phyloP scores from a whole-genome alignment of 345 rosid genomes.

The Murraya paniculata region DNA sequence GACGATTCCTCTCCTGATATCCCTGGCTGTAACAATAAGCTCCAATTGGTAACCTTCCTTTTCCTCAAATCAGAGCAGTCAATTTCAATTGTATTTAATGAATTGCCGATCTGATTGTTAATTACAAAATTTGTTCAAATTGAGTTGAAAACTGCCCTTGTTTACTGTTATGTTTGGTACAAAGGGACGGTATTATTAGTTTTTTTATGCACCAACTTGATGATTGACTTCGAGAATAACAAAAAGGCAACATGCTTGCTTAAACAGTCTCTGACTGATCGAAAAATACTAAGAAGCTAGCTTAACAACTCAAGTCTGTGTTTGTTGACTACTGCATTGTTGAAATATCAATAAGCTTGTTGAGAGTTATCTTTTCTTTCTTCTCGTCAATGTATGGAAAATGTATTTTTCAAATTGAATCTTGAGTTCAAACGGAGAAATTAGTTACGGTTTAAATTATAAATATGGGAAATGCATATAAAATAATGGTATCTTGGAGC shows the following conservation, averaged over 20 bases:
- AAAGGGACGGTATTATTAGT: neutral
- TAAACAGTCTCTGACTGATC: neutral
- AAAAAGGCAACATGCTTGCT: neutral
- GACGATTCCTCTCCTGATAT: conserved; percentile 30
- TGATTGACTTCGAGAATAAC: neutral
- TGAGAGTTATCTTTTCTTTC: too few relatives aligned
- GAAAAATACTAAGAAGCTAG: neutral
- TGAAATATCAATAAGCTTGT: too few relatives aligned
- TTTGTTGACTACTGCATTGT: too few relatives aligned
- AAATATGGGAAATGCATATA: neutral
- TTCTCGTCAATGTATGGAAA: too few relatives aligned
- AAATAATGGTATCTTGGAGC: neutral
- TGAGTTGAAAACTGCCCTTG: too few relatives aligned
- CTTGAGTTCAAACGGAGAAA: neutral
- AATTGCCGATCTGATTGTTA: neutral
- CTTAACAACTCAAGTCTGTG: neutral
- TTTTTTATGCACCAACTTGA: neutral
- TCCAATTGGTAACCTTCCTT: conserved; percentile 38
- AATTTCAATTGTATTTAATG: neutral
- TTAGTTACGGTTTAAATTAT: neutral
- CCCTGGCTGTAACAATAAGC: conserved; percentile 41
- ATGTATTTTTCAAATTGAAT: neutral
- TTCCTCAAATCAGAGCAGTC: neutral
- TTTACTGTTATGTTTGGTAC: neutral
- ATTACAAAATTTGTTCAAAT: too few relatives aligned